Evolutionary conservation across 2,329 filamentous ascomycete species (phyloP), one percentile per base, ranked within the genome.

Genomic region (Didymella lethalis): DNA sequence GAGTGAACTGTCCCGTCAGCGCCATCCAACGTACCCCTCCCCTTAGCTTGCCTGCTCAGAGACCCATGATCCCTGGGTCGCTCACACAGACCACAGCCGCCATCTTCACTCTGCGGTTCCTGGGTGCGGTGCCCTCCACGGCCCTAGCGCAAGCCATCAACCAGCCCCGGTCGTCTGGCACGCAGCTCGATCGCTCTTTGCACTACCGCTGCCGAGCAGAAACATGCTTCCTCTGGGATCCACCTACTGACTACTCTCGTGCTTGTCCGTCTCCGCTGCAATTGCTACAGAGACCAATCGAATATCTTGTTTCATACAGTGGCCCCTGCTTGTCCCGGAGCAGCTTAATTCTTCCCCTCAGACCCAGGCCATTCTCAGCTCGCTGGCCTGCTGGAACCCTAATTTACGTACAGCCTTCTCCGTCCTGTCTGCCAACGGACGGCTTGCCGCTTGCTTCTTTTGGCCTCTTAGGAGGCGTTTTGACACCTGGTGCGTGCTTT

Each of bases 401-500:
- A 65, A 65, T 67, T 64, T 66, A 59, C 68, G 58, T 69, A 70
- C 67, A 70, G 66, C 68, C 66, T 72, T 65, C 54, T 64, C 61
- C 63, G 61, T 65, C 65, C 63, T 56, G 52, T 65, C 66, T 57
- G 61, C 57, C 60, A 69, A 55, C 54, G 61, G 57, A 56, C 54
- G 57, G 61, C 65, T 63, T 68, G 65, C 59, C 66, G 63, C 64
- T 63, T 64, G 63, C 69, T 69, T 63, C 61, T 63, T 67, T 70
- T 63, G 64, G 62, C 18, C 52, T 61, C 57, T 34, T 55, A 63
- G 53, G 62, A 65, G 62, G 63, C 57, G 48, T 61, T 69, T 69
- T 65, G 63, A 70, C 70, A 65, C 68, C 40, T 75, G 73, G 73
- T 75, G 64, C 71, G 75, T 77, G 74, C 73, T 68, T 63, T 53